These are phyloP conservation scores for Zygosaccharomyces sapae DNA, from an alignment of 1,139 yeast species.

Conservation along the genomic window DNA sequence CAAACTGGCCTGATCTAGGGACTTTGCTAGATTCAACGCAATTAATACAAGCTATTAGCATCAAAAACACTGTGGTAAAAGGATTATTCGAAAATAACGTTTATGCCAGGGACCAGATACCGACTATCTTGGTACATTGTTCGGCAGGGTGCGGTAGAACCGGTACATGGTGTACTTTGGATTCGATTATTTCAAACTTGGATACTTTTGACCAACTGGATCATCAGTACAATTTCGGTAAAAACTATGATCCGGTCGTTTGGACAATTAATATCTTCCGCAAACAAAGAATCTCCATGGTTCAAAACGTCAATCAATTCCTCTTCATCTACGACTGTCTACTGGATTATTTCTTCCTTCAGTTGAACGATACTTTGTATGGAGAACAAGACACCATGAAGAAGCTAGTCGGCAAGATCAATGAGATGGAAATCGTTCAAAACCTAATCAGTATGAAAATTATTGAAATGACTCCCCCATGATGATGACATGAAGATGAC, in stretches of 20 bases:
- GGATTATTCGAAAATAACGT: conserved; percentile 22
- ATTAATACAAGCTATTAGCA: conserved; percentile 33
- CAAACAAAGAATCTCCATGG: conserved; percentile 77
- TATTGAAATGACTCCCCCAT: conserved; percentile 7
- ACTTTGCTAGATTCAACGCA: conserved; percentile 39
- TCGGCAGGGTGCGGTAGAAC: conserved; percentile 93
- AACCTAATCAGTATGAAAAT: conserved; percentile 9
- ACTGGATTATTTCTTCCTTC: conserved; percentile 31
- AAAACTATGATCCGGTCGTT: conserved; percentile 47
- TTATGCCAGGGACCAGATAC: conserved; percentile 28
- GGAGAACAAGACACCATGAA: conserved; percentile 10
- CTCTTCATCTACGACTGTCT: conserved; percentile 63
- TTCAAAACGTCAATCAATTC: conserved; percentile 74
- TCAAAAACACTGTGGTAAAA: conserved; percentile 31
- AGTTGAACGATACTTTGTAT: conserved; percentile 15
- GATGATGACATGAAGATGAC: too few species aligned
- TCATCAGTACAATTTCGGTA: conserved; percentile 13
- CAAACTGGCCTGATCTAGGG: conserved; percentile 80
- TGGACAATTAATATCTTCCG: conserved; percentile 51
- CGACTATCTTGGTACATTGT: conserved; percentile 68
- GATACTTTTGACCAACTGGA: conserved; percentile 23
- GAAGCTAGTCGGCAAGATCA: conserved; percentile 6
- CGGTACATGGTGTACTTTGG: conserved; percentile 77
- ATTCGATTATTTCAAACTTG: conserved; percentile 40
- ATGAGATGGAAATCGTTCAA: conserved; percentile 7